Conservation (phyloP, 2,329 filamentous ascomycete genomes). For the Nemania sp. region DNA sequence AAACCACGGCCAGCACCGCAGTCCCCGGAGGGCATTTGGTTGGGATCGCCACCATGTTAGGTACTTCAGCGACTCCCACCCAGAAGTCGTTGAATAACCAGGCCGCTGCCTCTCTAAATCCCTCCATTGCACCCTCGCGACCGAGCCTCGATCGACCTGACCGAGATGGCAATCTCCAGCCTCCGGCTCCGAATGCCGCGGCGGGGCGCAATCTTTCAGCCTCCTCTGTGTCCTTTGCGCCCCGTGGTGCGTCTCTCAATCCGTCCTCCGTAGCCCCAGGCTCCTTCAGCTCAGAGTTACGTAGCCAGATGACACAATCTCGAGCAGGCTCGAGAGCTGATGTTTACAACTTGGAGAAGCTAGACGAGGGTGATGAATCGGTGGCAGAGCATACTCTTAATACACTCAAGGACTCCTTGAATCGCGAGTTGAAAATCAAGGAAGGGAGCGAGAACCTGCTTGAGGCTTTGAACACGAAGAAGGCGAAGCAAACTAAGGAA, state of each 20-base stretch:
- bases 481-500: conserved; percentile 93
- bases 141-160: conserved; percentile 67
- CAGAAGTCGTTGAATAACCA: conserved; percentile 65
- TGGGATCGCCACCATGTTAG: conserved; percentile 60
- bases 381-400: conserved; percentile 78
- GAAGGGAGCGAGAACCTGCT: conserved; percentile 97
- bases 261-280: conserved; percentile 78
- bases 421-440: conserved; percentile 97
- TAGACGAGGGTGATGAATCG: conserved; percentile 71
- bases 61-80: conserved; percentile 65
- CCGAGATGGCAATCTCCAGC: conserved; percentile 62
- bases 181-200: conserved; percentile 53
- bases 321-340: conserved; percentile 71
- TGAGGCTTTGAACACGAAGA: conserved; percentile 93
- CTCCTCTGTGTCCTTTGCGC: conserved; percentile 71
- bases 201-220: conserved; percentile 63
- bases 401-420: conserved; percentile 83
- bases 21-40: conserved; percentile 49
- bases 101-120: conserved; percentile 54
- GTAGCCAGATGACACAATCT: conserved; percentile 75
- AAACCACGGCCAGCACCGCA: conserved; percentile 38
- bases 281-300: conserved; percentile 90
- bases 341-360: conserved; percentile 64
- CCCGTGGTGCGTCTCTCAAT: conserved; percentile 76
- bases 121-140: conserved; percentile 53